These are phyloP conservation scores for Trichophyton equinum DNA, from an alignment of 2,329 filamentous ascomycete species.

Conservation along the genomic window DNA sequence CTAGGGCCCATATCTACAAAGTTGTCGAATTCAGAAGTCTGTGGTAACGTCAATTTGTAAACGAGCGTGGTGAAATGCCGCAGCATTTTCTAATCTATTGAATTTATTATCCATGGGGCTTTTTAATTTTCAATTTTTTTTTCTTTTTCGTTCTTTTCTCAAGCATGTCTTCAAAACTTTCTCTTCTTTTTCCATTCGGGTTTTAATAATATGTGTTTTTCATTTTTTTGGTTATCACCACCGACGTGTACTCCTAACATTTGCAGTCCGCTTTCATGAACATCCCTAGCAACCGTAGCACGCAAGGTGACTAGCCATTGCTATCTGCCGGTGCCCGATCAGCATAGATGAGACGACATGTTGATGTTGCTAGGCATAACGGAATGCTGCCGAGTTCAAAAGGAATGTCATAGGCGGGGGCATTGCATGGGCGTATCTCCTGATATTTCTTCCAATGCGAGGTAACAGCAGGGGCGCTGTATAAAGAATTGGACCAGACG, in stretches of 20 bases:
- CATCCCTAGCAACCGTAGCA: background rate
- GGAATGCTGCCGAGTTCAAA: background rate
- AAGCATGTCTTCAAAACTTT: background rate
- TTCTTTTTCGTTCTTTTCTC: background rate
- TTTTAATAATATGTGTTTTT: background rate
- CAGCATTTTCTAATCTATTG: background rate
- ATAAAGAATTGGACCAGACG: background rate
- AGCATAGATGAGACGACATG: background rate
- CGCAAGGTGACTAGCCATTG: background rate
- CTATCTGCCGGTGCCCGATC: background rate
- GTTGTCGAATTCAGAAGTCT: background rate
- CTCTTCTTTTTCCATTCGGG: too few species aligned
- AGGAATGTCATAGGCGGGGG: background rate
- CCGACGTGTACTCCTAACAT: background rate
- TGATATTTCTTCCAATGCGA: slow-evolving; percentile 3
- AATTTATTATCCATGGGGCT: too few species aligned
- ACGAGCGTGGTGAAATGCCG: background rate
- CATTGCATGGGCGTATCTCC: background rate
- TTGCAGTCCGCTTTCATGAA: background rate
- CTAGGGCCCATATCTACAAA: background rate
- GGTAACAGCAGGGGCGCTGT: slow-evolving; percentile 1
- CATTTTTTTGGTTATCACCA: background rate
- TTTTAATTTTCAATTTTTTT: background rate
- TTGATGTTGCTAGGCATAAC: background rate
- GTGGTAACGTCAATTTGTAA: background rate